A percentile compares a stretch with the other conserved stretches of the same genome.
These are phyloP conservation scores for Excoecaria cochinchinensis DNA, from an alignment of 345 rosid species.

Conservation along the genomic window DNA sequence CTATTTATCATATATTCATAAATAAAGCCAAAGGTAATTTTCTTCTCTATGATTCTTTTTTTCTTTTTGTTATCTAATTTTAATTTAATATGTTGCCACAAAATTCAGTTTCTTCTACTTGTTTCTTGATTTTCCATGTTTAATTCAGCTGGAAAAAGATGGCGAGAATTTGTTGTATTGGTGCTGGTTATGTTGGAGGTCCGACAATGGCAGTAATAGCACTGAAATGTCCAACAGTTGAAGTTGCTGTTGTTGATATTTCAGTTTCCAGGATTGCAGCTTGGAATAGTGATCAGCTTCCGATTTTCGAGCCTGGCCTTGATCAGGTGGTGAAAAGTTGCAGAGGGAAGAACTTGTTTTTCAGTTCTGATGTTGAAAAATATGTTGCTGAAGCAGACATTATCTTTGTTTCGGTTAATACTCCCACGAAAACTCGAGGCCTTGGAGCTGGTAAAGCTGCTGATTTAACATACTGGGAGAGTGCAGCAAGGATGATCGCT, in stretches of 20 bases:
- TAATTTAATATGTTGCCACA: no score
- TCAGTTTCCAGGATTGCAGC: conserved; percentile 59
- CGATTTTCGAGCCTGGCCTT: conserved; percentile 71
- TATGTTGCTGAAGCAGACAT: conserved; percentile 26
- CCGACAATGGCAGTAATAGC: conserved; percentile 65
- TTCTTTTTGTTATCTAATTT: not conserved
- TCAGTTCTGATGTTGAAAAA: conserved; percentile 24
- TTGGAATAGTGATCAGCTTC: conserved; percentile 70
- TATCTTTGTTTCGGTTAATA: conserved; percentile 27
- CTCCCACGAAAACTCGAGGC: conserved; percentile 23
- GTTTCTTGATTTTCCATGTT: not conserved
- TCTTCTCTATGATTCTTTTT: not conserved
- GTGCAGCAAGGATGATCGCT: conserved; percentile 31
- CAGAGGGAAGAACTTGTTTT: conserved; percentile 58
- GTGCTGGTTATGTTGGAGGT: conserved; percentile 23
- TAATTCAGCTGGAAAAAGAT: not conserved
- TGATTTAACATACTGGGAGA: conserved; percentile 27
- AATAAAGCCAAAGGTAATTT: not conserved
- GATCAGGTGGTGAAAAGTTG: conserved; percentile 66
- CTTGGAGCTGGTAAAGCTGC: conserved; percentile 30
- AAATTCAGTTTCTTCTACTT: no score
- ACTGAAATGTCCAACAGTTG: conserved; percentile 56
- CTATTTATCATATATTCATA: no score
- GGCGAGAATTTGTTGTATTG: conserved; percentile 21
- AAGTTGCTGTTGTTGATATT: conserved; percentile 71